Evolutionary conservation across 345 rosid species (phyloP).

Genomic region (Trapa bicornis): DNA sequence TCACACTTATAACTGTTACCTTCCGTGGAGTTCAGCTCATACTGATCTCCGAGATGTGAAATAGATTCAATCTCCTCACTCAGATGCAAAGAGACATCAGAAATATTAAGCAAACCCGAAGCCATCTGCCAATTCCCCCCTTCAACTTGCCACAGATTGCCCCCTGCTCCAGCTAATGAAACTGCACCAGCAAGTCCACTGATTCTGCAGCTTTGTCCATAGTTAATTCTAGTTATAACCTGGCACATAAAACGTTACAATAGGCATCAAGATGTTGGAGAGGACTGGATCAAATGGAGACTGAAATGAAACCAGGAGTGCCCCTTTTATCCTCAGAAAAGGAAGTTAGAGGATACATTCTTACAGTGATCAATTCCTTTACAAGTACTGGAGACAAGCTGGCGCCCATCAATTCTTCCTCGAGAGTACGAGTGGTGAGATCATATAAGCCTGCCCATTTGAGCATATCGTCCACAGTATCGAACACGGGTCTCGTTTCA

Average conservation of each 20-base stretch:
- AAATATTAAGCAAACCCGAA: constrained; percentile 53
- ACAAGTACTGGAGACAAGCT: constrained; percentile 47
- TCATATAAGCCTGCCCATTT: constrained; percentile 69
- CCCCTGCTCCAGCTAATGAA: constrained; percentile 91
- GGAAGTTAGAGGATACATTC: constrained; percentile 4
- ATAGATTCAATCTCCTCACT: constrained; percentile 58
- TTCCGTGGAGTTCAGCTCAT: constrained; percentile 66
- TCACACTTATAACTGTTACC: constrained; percentile 58
- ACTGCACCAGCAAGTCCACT: constrained; percentile 97
- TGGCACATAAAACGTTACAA: constrained; percentile 8
- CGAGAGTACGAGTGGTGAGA: constrained; percentile 54
- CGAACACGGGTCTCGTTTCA: constrained; percentile 59
- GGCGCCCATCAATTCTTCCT: constrained; percentile 34
- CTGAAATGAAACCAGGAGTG: too few species aligned
- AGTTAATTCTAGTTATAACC: constrained; percentile 88
- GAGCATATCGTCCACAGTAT: constrained; percentile 81
- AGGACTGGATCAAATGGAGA: neutral
- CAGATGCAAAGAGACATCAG: constrained; percentile 57
- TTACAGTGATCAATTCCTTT: constrained; percentile 68
- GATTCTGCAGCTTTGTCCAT: constrained; percentile 71
- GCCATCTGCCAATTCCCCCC: constrained; percentile 99
- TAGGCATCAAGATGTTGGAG: neutral
- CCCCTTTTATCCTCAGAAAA: neutral
- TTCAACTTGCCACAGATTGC: constrained; percentile 74
- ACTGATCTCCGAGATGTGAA: constrained; percentile 41